Base-by-base conservation (phyloP, 2,329 filamentous ascomycete genomes). In the Fusarium compactum region DNA sequence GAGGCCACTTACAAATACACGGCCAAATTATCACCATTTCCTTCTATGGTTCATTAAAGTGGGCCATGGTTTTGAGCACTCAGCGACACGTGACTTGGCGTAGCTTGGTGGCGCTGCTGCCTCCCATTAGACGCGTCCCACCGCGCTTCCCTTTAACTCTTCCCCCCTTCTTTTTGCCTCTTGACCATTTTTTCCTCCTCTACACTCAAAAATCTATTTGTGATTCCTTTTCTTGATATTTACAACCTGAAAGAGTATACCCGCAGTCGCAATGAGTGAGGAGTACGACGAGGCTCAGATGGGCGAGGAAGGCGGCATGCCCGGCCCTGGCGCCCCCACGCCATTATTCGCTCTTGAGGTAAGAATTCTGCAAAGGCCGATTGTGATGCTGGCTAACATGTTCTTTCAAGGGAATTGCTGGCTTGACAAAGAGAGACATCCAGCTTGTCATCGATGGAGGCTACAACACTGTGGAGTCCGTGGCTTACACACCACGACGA, bases 341-440 rank as follows among this genome's bases (percentile, higher is more conserved):
- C 94, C 95, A 48, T 86, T 99, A 29, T 85, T 87, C 50, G 92
- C 92, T 48, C 86, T 99, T 5, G 95, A 98, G 87, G 95, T 97
- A 85, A 71, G 86, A 67, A 46, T 30, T 5, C 52, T 50, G 12
- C 29, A n/a, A n/a, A 48, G 22, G 2, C 11, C 45, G 47, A 43
- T 25, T 52, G 25, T 5, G 20, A 15, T 52, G 15, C 27, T 20
- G 18, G 47, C 64, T 78, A 44, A 77, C 53, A 20, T 32, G 9
- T 5, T 25, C 5, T 20, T 4, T 8, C 4, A 46, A 97, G 94
- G 95, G 95, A 30, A 85, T 97, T 66, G 90, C 92, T 47, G 95
- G 95, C 16, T 83, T 98, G 72, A 97, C 95, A n/a, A 95, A 95
- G 74, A 90, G 97, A 76, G 96, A 99, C 78, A 97, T 98, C 74